Conservation (phyloP, 768 basidiomycete species). For the Mycena epipterygia region DNA sequence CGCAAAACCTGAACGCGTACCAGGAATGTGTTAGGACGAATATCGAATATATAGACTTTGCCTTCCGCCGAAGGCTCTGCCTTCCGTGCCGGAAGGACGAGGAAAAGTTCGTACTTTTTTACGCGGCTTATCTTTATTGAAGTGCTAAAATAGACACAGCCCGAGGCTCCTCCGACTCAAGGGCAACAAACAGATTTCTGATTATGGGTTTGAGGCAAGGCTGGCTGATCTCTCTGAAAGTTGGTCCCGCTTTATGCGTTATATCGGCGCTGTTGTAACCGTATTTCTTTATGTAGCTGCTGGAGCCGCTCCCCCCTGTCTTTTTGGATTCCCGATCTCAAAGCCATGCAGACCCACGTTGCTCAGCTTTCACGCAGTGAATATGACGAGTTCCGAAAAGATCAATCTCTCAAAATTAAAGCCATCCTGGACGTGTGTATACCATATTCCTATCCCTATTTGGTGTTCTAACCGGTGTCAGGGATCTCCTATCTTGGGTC, state of each 20-base stretch:
- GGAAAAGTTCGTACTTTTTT: neutral
- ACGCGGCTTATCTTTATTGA: neutral
- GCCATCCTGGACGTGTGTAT: neutral
- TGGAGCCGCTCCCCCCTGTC: neutral
- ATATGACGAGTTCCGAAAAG: neutral
- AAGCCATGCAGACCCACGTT: neutral
- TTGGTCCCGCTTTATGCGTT: conserved; percentile 5
- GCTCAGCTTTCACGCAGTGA: neutral
- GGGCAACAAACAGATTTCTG: neutral
- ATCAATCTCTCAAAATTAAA: neutral
- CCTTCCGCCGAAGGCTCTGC: conserved; percentile 11
- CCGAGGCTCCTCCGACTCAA: conserved; percentile 14
- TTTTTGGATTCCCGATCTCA: conserved; percentile 2
- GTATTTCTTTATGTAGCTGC: neutral
- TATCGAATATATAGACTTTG: neutral
- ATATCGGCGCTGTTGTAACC: neutral
- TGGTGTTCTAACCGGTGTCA: neutral
- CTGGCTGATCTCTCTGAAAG: no score
- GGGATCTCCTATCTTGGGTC: neutral
- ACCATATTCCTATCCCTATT: neutral
- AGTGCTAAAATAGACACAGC: neutral
- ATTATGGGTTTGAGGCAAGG: neutral
- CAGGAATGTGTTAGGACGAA: conserved; percentile 4
- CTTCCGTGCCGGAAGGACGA: conserved; percentile 6
- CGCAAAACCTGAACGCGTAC: no score